phyloP scores from a whole-genome alignment of 176 grass and related monocot genomes.

The Chrysopogon serrulatus region DNA sequence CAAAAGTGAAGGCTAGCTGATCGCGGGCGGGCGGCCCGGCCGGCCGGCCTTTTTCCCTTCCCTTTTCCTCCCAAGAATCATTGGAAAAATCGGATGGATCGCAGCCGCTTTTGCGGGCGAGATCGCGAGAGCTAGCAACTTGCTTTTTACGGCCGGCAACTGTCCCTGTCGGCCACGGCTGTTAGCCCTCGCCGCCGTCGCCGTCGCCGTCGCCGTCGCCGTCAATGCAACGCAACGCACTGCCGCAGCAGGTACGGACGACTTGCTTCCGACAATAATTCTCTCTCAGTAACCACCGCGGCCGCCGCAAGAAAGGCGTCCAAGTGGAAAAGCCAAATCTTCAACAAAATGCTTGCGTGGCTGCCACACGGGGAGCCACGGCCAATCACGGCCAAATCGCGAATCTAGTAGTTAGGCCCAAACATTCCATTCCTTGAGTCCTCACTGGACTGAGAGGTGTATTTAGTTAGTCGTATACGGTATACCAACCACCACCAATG shows the following conservation, averaged over 20 bases:
- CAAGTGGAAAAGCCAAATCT: slow-evolving; percentile 6
- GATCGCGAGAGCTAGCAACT: background rate
- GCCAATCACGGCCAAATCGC: background rate
- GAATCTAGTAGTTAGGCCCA: slow-evolving; percentile 34
- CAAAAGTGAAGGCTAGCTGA: slow-evolving; percentile 28
- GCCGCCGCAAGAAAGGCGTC: background rate
- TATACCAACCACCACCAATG: slow-evolving; percentile 8
- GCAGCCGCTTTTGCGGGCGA: background rate
- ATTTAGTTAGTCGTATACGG: too few species aligned
- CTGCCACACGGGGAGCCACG: background rate
- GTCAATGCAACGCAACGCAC: background rate
- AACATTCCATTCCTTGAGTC: slow-evolving; percentile 39
- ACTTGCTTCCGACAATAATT: slow-evolving; percentile 4
- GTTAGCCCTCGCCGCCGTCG: background rate
- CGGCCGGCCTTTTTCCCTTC: background rate
- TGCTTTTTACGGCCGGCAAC: background rate
- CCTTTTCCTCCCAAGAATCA: slow-evolving; percentile 21
- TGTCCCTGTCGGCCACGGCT: slow-evolving; percentile 9
- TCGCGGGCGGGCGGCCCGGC: background rate
- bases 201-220: background rate
- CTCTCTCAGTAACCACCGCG: background rate
- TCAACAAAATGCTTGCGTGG: background rate
- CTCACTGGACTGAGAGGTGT: background rate
- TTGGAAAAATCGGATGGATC: background rate
- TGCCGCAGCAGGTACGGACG: background rate